phyloP scores from a whole-genome alignment of 2,329 filamentous ascomycete genomes.

The Colletotrichum echinochloae region DNA sequence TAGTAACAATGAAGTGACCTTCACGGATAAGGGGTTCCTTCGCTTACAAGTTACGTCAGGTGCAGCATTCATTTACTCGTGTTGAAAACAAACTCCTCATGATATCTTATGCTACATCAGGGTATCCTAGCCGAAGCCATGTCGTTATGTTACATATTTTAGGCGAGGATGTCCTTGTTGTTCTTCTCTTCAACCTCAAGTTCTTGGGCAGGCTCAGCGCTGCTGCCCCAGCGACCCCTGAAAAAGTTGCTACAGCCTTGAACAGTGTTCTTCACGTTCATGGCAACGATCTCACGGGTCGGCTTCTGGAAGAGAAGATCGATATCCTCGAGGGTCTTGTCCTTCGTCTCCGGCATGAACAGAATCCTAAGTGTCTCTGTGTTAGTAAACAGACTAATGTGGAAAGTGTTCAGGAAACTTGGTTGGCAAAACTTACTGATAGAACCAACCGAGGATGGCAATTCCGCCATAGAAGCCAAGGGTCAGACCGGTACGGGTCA shows the following conservation, averaged over 20 bases:
- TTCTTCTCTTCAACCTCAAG: conserved; percentile 6
- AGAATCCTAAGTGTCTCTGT: conserved; percentile 56
- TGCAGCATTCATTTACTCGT: neutral
- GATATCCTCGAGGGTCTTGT: conserved; percentile 76
- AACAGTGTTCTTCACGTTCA: conserved; percentile 58
- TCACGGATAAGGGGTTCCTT: no score
- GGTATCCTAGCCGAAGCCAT: conserved; percentile 11
- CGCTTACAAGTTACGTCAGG: neutral
- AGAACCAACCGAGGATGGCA: conserved; percentile 76
- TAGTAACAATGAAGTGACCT: no score
- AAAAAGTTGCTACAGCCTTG: conserved; percentile 19
- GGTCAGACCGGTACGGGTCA: conserved; percentile 73
- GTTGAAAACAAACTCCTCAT: neutral
- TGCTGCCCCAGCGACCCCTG: conserved; percentile 14
- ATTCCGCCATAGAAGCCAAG: conserved; percentile 82
- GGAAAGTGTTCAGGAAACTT: neutral
- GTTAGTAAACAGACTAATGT: neutral
- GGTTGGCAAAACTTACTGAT: conserved; percentile 58
- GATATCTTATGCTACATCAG: neutral
- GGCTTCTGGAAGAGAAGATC: conserved; percentile 74
- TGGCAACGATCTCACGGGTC: conserved; percentile 70
- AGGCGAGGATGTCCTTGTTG: conserved; percentile 5
- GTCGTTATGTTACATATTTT: neutral
- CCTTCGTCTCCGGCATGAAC: conserved; percentile 83
- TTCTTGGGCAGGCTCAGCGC: neutral